Base-by-base conservation (phyloP, 192 early-diverging fungal species). In the Tieghemiomyces parasiticus region DNA sequence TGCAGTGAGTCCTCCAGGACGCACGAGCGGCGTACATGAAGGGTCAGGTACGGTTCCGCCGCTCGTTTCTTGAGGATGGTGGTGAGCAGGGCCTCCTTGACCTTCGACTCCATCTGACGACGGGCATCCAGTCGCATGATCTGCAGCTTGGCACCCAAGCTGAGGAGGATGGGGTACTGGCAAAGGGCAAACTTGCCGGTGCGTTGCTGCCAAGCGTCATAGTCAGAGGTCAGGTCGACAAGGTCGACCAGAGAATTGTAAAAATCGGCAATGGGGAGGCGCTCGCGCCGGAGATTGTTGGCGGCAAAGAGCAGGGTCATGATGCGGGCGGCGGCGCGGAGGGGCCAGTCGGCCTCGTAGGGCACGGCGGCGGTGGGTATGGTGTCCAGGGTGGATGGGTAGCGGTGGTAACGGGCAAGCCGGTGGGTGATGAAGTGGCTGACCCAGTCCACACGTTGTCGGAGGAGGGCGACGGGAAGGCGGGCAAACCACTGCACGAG, bases 241-340 rank as follows among this genome's bases (percentile, higher is more conserved):
- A 74, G 77, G 48, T 90, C 86, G 3, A 88, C 77, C 47, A 79
- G 74, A 35, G 80, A 81, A 65, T 92, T 95, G 66, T 95, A 97
- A 59, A 93, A 95, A 35, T 81, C 80, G 4, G 79, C 83, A 20
- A 92, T 67, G 2, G 77, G 72, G 31, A 92, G 64, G 34, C 67
- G 61, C 29, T 81, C 73, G 22, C 50, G n/a, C 22, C 81, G 70
- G 38, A 83, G 70, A 19, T 75, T 75, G 61, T 91, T 88, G 2
- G 91, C 88, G 3, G 85, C 84, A 54, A 84, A 86, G 32, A 94
- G 71, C 16, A 96, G 73, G 13, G 88, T 85, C 93, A 96, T 94
- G 29, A 92, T 81, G 25, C 87, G 74, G 33, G 93, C 82, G 0
- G 91, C 93, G 22, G 88, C 80, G 46, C 76, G 74, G 35, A 93